Evolutionary conservation across 2,329 filamentous ascomycete species (phyloP), one percentile per base, ranked within the genome.

Genomic region (Penicillium sp.): DNA sequence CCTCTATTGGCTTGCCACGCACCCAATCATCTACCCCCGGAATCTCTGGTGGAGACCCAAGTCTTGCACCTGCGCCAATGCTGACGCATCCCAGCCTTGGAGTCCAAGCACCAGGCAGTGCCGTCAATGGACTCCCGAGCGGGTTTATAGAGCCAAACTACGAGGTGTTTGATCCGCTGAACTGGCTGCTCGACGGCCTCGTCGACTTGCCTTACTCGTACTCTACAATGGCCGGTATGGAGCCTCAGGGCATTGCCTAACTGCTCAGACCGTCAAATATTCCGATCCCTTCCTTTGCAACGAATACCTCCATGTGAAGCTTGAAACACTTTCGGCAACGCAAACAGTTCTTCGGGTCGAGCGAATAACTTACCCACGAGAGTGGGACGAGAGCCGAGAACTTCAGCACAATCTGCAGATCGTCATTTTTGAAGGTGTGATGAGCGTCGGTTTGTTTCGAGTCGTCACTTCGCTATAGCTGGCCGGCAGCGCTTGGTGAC

Each of bases 111-210:
- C 60, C 72, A 22, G 65, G 55, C 11, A 69, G 63, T 41, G 65
- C 64, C 2, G 62, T 72, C 5, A 64, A 59, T 5, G 67, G 64
- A 5, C 62, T 78, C 4, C 74, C 75, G 1, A 78, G 75, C 63
- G 82, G 83, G 66, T 89, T 90, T 63, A 83, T 85, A 65, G 84
- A 90, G 57, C 85, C 86, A 10, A 89, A 87, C 68, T 92, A 92
- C 74, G 91, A 96, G 74, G 91, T 96, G 62, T 96, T 96, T 71
- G 92, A 96, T 76, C 91, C 93, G 0, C 83, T 96, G 69, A 91
- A 94, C 74, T 97, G 93, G 93, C 92, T 96, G 82, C 81, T 97
- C 61, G 93, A 97, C 74, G 91, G 91, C 14, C 82, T 94, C 37
- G 82, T 95, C 61, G 90, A 93, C 72, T 90, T 94, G 72, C 91